A percentile compares a stretch with the other conserved stretches of the same genome.
Evolutionary conservation across 2,329 filamentous ascomycete genomes (phyloP).

Genomic region (Trichophyton schoenleinii): DNA sequence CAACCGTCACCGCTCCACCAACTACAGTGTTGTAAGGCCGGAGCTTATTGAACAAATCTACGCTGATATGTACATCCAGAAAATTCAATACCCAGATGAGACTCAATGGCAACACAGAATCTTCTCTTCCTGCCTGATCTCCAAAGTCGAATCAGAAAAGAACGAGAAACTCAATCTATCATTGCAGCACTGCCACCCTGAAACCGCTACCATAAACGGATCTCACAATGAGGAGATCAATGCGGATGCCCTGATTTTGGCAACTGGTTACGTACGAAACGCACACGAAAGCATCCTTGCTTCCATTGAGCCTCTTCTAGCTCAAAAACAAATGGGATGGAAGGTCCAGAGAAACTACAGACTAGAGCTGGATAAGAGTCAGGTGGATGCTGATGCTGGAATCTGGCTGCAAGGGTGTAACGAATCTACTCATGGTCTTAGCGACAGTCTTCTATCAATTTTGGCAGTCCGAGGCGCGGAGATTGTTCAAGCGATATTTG

Average conservation of each 20-base stretch:
- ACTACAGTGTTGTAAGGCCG: conserved; percentile 89
- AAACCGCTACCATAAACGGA: conserved; percentile 19
- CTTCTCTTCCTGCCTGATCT: conserved; percentile 54
- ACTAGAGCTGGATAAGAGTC: conserved; percentile 55
- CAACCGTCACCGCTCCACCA: conserved; percentile 64
- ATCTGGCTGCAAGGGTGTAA: conserved; percentile 92
- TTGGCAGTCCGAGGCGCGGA: conserved; percentile 42
- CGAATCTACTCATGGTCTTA: conserved; percentile 78
- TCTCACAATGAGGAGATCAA: conserved; percentile 50
- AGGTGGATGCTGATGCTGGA: conserved; percentile 60
- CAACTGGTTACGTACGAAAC: conserved; percentile 72
- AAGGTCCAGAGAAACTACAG: conserved; percentile 65
- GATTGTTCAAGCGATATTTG: conserved; percentile 20
- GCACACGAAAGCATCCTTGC: conserved; percentile 67
- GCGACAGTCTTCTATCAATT: conserved; percentile 69
- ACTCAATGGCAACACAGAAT: conserved; percentile 72
- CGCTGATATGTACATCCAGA: conserved; percentile 75
- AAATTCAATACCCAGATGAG: conserved; percentile 56
- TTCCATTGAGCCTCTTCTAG: conserved; percentile 53
- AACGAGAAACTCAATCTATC: conserved; percentile 46
- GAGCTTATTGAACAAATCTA: conserved; percentile 81
- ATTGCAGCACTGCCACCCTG: conserved; percentile 39
- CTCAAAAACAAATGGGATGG: conserved; percentile 45
- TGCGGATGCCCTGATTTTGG: conserved; percentile 70
- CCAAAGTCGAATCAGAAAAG: conserved; percentile 43